phyloP scores from a whole-genome alignment of 345 rosid genomes.

The Noccaea caerulescens region DNA sequence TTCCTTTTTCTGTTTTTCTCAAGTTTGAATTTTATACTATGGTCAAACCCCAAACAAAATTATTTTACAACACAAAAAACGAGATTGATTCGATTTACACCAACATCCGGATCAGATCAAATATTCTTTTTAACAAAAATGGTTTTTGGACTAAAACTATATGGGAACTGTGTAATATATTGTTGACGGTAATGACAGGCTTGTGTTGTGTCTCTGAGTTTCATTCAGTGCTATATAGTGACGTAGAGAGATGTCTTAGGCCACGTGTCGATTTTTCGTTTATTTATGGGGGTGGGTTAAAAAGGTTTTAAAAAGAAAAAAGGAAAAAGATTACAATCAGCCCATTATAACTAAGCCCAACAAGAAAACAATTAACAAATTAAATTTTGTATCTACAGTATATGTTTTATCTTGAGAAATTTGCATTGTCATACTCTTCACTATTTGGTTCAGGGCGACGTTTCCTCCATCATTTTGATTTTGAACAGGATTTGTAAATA shows the following conservation, averaged over 20 bases:
- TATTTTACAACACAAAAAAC: background rate
- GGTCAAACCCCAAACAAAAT: constrained; percentile 26
- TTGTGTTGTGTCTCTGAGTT: constrained; percentile 12
- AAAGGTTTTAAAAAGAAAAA: background rate
- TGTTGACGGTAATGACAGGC: background rate
- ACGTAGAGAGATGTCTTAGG: background rate
- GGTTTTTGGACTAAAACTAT: background rate
- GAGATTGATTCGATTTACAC: constrained; percentile 24
- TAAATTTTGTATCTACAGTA: too few species aligned
- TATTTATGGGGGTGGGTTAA: background rate
- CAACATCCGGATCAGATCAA: background rate
- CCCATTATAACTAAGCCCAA: constrained; percentile 11
- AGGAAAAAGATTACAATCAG: background rate
- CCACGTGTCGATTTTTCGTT: background rate
- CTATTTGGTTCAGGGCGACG: too few species aligned
- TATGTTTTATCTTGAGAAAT: too few species aligned
- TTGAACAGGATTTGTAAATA: too few species aligned
- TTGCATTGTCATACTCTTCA: too few species aligned
- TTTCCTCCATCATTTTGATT: too few species aligned
- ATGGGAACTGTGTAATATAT: too few species aligned
- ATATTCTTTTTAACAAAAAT: background rate
- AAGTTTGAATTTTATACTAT: constrained; percentile 3
- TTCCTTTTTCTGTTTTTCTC: background rate
- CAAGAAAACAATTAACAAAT: too few species aligned
- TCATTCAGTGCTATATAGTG: background rate